A percentile compares a stretch with the other conserved stretches of the same genome.
Evolutionary conservation across 2,329 filamentous ascomycete species (phyloP).

Genomic region (Rhexocercosporidium sp.): DNA sequence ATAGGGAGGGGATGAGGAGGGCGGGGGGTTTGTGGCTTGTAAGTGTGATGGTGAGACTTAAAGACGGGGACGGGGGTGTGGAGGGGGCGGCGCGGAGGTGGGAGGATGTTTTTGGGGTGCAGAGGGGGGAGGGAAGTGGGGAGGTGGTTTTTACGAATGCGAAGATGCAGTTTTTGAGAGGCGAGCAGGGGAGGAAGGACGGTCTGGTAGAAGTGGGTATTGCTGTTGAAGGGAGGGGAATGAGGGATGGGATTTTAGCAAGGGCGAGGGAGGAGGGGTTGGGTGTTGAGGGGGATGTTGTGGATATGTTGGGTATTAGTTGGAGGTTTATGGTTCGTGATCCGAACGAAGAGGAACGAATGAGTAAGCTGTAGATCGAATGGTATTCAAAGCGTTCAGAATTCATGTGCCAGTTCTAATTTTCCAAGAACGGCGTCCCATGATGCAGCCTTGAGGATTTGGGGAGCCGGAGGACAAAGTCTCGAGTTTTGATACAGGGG

Average conservation of each 20-base stretch:
- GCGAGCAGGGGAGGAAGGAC: conserved; percentile 40
- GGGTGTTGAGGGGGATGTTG: neutral
- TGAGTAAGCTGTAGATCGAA: conserved; percentile 1
- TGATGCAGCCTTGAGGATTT: too few relatives aligned
- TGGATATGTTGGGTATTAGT: conserved; percentile 19
- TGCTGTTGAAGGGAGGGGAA: conserved; percentile 41
- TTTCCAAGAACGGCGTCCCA: too few relatives aligned
- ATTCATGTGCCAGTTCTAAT: too few relatives aligned
- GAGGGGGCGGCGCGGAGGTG: conserved; percentile 47
- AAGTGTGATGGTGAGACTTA: conserved; percentile 45
- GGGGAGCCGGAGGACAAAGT: too few relatives aligned
- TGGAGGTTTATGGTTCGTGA: conserved; percentile 10
- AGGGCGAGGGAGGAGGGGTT: conserved; percentile 21
- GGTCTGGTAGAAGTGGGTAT: conserved; percentile 48
- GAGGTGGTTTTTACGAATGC: conserved; percentile 43
- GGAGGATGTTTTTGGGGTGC: conserved; percentile 47
- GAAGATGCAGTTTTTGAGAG: conserved; percentile 44
- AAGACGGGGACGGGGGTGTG: conserved; percentile 44
- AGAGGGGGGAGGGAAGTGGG: conserved; percentile 19
- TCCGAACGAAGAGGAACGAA: neutral
- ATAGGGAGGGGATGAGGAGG: conserved; percentile 46
- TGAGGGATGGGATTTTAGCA: conserved; percentile 13
- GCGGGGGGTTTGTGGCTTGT: conserved; percentile 44
- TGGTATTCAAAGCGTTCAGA: too few relatives aligned
- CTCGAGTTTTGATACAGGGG: too few relatives aligned